phyloP scores from a whole-genome alignment of 2,329 filamentous ascomycete species.

The Tolypocladium ophioglossoides region DNA sequence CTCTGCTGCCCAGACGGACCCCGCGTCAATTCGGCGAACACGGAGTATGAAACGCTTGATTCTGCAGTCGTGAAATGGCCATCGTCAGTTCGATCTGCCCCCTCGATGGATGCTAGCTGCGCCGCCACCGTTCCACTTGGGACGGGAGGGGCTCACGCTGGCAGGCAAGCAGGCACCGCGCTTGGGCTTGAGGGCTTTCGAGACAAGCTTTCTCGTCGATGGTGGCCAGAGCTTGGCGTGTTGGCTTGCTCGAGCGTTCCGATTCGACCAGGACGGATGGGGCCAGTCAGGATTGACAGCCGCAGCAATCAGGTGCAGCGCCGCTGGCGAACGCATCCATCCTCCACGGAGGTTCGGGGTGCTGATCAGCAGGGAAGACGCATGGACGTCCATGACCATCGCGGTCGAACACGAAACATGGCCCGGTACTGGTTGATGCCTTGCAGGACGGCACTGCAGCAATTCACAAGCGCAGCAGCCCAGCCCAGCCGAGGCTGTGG shows the following conservation, averaged over 20 bases:
- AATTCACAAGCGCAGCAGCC: no score
- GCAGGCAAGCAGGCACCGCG: no score
- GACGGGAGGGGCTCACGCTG: background rate
- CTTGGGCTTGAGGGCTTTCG: background rate
- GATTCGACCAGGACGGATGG: background rate
- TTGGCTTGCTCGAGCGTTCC: background rate
- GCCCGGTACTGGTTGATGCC: background rate
- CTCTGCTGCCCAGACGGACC: background rate
- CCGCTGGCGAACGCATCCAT: background rate
- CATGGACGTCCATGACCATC: background rate
- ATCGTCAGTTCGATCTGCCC: background rate
- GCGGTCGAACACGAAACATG: background rate
- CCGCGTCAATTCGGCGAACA: background rate
- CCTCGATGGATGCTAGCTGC: background rate
- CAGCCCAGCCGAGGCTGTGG: background rate
- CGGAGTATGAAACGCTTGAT: background rate
- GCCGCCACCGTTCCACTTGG: background rate
- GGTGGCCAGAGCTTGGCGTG: background rate
- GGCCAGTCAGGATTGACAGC: no score
- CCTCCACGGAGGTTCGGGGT: background rate
- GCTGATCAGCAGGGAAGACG: background rate
- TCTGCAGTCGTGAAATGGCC: background rate
- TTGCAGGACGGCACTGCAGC: no score
- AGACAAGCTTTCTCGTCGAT: slow-evolving; percentile 1
- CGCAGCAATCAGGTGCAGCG: background rate